Percentiles rank a stretch among this genome's conserved stretches.
phyloP scores from a whole-genome alignment of 352 stramenopile species.

The Phytophthora hibernalis region DNA sequence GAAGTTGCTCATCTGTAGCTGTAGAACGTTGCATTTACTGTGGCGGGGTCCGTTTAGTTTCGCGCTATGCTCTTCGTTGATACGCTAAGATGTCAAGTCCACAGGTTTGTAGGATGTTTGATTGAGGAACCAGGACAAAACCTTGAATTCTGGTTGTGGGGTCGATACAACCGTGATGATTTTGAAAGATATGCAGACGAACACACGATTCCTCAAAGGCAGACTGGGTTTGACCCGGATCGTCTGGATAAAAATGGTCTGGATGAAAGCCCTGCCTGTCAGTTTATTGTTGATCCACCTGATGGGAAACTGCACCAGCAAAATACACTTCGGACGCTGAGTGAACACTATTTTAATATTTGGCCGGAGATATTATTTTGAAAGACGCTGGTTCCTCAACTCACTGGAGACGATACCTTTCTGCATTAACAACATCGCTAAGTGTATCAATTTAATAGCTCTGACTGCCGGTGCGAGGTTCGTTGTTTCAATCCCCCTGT shows the following conservation, averaged over 20 bases:
- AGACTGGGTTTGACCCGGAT: constrained; percentile 23
- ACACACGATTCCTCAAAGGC: constrained; percentile 36
- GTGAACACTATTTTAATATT: too few species aligned
- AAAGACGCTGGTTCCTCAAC: too few species aligned
- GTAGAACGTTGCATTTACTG: background rate
- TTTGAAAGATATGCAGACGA: constrained; percentile 30
- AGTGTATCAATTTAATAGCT: too few species aligned
- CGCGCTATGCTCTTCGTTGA: background rate
- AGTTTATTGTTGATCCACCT: constrained; percentile 21
- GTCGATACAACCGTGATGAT: constrained; percentile 16
- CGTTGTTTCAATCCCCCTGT: too few species aligned
- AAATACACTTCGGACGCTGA: too few species aligned
- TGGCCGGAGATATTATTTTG: too few species aligned
- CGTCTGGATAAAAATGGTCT: constrained; percentile 13
- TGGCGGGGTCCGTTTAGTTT: background rate
- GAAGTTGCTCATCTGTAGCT: constrained; percentile 14
- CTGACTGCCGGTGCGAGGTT: too few species aligned
- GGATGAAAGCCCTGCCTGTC: background rate
- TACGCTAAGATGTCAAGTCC: background rate
- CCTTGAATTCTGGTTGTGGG: constrained; percentile 1
- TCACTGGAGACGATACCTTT: too few species aligned
- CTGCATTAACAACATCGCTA: too few species aligned
- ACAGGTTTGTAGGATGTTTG: background rate
- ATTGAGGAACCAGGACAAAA: constrained; percentile 1
- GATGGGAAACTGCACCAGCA: constrained; percentile 12